A percentile compares a stretch with the other conserved stretches of the same genome.
Conservation (phyloP, 1,139 yeast genomes). For the Candida pseudocylindracea region DNA sequence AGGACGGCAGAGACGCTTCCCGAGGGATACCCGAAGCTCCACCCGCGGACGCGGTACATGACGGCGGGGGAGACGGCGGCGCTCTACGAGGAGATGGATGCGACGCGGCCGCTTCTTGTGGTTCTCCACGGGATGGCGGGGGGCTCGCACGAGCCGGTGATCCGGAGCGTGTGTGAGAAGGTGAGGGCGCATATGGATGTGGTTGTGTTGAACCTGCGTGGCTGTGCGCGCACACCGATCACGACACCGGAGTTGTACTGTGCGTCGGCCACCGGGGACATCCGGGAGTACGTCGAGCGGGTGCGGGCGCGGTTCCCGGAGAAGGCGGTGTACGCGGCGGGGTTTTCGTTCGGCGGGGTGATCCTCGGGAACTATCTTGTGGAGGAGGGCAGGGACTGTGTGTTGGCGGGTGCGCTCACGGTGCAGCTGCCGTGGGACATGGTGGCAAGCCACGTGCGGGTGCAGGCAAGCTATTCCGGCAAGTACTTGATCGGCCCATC, state of each 20-base stretch:
- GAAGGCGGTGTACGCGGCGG: slow-evolving; percentile 55
- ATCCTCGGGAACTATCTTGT: slow-evolving; percentile 64
- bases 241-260: slow-evolving; percentile 57
- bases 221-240: slow-evolving; percentile 68
- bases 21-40: slow-evolving; percentile 51
- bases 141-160: slow-evolving; percentile 77
- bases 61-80: slow-evolving; percentile 15
- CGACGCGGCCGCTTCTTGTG: slow-evolving; percentile 37
- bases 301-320: slow-evolving; percentile 38
- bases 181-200: slow-evolving; percentile 22
- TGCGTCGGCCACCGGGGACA: slow-evolving; percentile 55
- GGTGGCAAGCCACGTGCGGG: slow-evolving; percentile 25
- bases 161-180: slow-evolving; percentile 32
- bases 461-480: slow-evolving; percentile 36
- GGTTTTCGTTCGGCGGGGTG: slow-evolving; percentile 80
- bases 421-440: slow-evolving; percentile 48
- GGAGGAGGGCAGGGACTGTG: slow-evolving; percentile 9
- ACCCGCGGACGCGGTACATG: slow-evolving; percentile 59
- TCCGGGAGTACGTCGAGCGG: slow-evolving; percentile 32
- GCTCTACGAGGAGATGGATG: slow-evolving; percentile 5
- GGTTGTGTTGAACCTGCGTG: slow-evolving; percentile 62
- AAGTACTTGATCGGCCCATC: slow-evolving; percentile 36
- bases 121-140: slow-evolving; percentile 78
- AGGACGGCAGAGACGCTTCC: slow-evolving; percentile 33
- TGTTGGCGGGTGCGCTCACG: slow-evolving; percentile 4